Evolutionary conservation across 2,329 filamentous ascomycete genomes (phyloP), one percentile per base, ranked within the genome.

Genomic region (Neopestalotiopsis clavispora): DNA sequence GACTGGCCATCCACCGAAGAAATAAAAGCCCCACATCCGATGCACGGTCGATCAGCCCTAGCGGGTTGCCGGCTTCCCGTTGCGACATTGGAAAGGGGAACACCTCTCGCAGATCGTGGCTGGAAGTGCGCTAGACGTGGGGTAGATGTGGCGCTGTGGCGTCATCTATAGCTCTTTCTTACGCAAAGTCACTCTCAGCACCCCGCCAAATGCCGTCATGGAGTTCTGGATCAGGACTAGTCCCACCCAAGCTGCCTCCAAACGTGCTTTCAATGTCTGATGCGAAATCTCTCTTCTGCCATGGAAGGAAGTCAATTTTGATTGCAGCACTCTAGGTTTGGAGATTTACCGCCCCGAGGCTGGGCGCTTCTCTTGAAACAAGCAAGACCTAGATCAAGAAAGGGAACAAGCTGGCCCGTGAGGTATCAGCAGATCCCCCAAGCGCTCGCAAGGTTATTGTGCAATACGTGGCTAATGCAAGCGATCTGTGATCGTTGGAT

Each of bases 21-120:
- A 28, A 28, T 28, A 45, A 42, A 17, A 42, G 40, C 42, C 62
- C 42, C 42, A 40, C 62, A 7, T 10, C 10, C 30, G 42, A 65
- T 65, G 62, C 42, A 65, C 42, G 40, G 62, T 52, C 17, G 62
- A 65, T 65, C 62, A 65, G 42, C 62, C 62, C 42, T 56, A 65
- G 62, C 38, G 20, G n/a, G n/a, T 23, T 49, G 40, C 62, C 38
- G 42, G n/a, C 62, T 49, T 49, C 62, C 42, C 62, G 62, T 52
- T 17, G 20, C 38, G 10, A 32, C 38, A 23, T 10, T 17, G 28
- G 42, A 65, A 52, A 52, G 45, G 45, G 45, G 45, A 52, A 52
- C 45, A 52, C 14, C 14, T 52, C 20, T 52, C 17, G 45, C 45
- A 30, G 38, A 56, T 45, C 28, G 42, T 56, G 38, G 59, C 59